Percentiles rank a stretch among this genome's conserved stretches.
Evolutionary conservation across 345 rosid genomes (phyloP).

Genomic region (Pistacia integerrima): DNA sequence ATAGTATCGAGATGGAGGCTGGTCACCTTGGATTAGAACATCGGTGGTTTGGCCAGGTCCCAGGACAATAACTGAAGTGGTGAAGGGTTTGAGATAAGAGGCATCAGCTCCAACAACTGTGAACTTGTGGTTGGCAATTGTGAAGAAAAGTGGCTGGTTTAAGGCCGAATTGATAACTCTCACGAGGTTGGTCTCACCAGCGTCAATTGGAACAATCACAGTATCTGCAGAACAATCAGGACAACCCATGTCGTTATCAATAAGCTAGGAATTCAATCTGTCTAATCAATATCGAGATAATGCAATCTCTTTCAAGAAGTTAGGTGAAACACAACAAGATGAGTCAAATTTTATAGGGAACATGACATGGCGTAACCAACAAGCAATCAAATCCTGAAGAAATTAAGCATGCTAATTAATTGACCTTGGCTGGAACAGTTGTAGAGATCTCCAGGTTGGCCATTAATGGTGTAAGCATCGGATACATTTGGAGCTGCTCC

Average conservation of each 20-base stretch:
- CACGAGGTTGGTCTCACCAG: conserved; percentile 79
- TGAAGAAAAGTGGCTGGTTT: conserved; percentile 84
- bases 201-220: conserved; percentile 57
- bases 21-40: conserved; percentile 74
- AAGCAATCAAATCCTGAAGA: neutral
- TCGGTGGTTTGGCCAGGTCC: conserved; percentile 98
- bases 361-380: neutral
- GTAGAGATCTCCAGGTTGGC: conserved; percentile 94
- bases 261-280: neutral
- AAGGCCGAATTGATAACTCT: conserved; percentile 82
- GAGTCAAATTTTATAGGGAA: neutral
- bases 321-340: neutral
- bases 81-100: conserved; percentile 72
- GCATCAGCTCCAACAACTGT: conserved; percentile 96
- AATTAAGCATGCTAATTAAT: neutral
- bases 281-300: neutral
- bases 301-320: neutral
- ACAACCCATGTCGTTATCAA: too few species aligned
- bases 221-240: conserved; percentile 53
- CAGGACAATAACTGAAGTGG: conserved; percentile 71
- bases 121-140: conserved; percentile 77
- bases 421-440: conserved; percentile 81
- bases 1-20: conserved; percentile 69
- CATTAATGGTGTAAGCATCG: conserved; percentile 86
- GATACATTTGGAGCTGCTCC: conserved; percentile 78